Percentiles rank a stretch among this genome's conserved stretches.
Evolutionary conservation across 2,329 filamentous ascomycete species (phyloP).

Genomic region (Verticillium albo-atrum): DNA sequence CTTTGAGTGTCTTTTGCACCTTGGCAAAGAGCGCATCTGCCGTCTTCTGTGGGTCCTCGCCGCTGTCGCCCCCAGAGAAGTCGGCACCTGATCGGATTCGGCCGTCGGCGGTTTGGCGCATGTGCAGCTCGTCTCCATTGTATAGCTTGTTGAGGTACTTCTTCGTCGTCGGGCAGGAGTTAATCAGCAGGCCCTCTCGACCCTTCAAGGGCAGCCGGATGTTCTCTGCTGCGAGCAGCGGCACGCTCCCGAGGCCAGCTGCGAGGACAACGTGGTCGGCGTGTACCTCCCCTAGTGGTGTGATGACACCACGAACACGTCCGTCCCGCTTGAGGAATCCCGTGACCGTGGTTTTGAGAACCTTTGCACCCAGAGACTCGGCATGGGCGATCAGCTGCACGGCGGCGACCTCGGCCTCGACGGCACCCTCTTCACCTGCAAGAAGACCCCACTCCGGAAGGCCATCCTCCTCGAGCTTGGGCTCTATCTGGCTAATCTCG

Average conservation of each 20-base stretch:
- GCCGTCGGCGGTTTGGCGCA: slow-evolving; percentile 23
- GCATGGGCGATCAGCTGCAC: slow-evolving; percentile 14
- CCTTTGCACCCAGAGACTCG: slow-evolving; percentile 8
- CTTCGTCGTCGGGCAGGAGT: slow-evolving; percentile 17
- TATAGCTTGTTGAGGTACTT: slow-evolving; percentile 16
- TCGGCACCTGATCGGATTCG: slow-evolving; percentile 17
- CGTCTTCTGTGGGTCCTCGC: slow-evolving; percentile 15
- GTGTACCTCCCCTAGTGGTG: slow-evolving; percentile 2
- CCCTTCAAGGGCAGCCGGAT: slow-evolving; percentile 17
- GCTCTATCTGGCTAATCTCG: slow-evolving; percentile 16
- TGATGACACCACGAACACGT: slow-evolving; percentile 11
- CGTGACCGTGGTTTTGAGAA: slow-evolving; percentile 11
- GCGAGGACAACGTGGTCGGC: slow-evolving; percentile 25
- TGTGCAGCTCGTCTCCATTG: slow-evolving; percentile 18
- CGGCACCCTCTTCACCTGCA: slow-evolving; percentile 18
- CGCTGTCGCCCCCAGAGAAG: slow-evolving; percentile 1
- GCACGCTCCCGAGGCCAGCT: slow-evolving; percentile 20
- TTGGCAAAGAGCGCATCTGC: slow-evolving; percentile 17
- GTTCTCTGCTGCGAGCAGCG: slow-evolving; percentile 16
- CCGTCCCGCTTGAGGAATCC: slow-evolving; percentile 11
- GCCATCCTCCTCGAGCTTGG: slow-evolving; percentile 9
- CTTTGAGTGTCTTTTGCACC: slow-evolving; percentile 14
- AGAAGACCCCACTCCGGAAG: slow-evolving; percentile 17
- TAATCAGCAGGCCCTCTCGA: slow-evolving; percentile 21
- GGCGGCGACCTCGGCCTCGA: slow-evolving; percentile 22